Base-by-base conservation (phyloP, 805 yeast genomes). In the Vanderwaltozyma verrucispora region DNA sequence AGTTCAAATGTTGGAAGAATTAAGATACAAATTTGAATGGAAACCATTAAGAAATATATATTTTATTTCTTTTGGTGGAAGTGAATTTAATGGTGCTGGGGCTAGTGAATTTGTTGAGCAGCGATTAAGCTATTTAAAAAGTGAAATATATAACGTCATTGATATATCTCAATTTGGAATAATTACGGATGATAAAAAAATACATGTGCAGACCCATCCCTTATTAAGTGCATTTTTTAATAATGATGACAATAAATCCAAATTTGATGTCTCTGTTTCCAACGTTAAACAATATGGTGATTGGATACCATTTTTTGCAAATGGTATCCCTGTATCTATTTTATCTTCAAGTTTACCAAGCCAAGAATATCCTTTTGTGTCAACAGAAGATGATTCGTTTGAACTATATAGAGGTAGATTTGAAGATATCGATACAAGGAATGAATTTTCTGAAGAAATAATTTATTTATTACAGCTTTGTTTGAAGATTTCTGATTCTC, bases 11-110 rank as follows among this genome's bases (percentile, higher is more conserved):
- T 74, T 87, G 37, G 75, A 84, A 16, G 67, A 74, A 20, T 63
- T 87, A 56, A 77, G 73, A 41, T 67, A 74, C 36, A 66, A 76
- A 27, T 71, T 69, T 48, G 75, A 77, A 42, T 88, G 96, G 96
- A 64, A 67, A 32, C 96, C 97, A 0, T 58, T 86, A 28, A 71
- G 97, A 55, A 69, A 88, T 3, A 77, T 88, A 12, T 79, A 80
- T 51, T 87, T 88, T 61, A 75, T 76, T 0, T 83, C 95, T 1
- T 86, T 82, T 64, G 94, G 88, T 49, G 96, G 83, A 1, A 64
- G 81, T 0, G 76, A 78, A 43, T 86, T 80, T 50, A 87, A 87
- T 53, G 63, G 69, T 46, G 95, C 92, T 0, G 97, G 97, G 0
- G 69, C 84, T n/a, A 69, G 87, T 0, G 89, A 81, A 50, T 77